Conservation (phyloP, 306 rosid genomes). For the Vicia faba region DNA sequence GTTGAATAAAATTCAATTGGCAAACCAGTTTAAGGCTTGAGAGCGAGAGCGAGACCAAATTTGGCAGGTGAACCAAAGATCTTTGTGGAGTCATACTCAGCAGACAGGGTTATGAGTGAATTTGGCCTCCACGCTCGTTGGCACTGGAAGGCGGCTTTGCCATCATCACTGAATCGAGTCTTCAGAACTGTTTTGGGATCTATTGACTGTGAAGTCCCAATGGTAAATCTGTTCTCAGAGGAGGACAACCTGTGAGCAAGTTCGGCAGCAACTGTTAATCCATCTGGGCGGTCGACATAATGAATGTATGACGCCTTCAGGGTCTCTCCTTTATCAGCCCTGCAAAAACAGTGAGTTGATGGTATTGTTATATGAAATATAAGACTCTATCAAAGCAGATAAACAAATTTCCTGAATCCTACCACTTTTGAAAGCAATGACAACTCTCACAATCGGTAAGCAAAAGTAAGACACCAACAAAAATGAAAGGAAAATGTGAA, state of each 20-base stretch:
- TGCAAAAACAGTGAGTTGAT: conserved; percentile 40
- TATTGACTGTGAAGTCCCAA: conserved; percentile 75
- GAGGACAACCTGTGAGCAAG: conserved; percentile 64
- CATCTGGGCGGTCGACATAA: conserved; percentile 59
- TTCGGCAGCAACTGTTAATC: conserved; percentile 80
- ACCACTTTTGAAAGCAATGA: no score
- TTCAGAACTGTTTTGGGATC: conserved; percentile 63
- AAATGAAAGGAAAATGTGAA: no score
- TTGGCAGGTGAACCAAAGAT: conserved; percentile 60
- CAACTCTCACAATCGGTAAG: background rate
- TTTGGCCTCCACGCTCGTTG: conserved; percentile 93
- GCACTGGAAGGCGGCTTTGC: conserved; percentile 72
- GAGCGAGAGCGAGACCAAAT: conserved; percentile 80
- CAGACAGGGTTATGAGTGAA: conserved; percentile 74
- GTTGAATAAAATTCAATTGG: conserved; percentile 19
- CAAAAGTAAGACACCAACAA: background rate
- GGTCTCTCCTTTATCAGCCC: conserved; percentile 78
- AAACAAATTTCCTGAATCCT: conserved; percentile 19
- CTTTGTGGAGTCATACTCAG: conserved; percentile 74
- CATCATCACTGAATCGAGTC: conserved; percentile 71
- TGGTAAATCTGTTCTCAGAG: conserved; percentile 66
- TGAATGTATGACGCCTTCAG: conserved; percentile 87
- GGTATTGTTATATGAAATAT: conserved; percentile 17
- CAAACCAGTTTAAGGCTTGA: conserved; percentile 67
- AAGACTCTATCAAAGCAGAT: conserved; percentile 1